These are phyloP conservation scores for Eleusine coracana DNA, from an alignment of 176 grass and related monocot genomes.

Conservation along the genomic window DNA sequence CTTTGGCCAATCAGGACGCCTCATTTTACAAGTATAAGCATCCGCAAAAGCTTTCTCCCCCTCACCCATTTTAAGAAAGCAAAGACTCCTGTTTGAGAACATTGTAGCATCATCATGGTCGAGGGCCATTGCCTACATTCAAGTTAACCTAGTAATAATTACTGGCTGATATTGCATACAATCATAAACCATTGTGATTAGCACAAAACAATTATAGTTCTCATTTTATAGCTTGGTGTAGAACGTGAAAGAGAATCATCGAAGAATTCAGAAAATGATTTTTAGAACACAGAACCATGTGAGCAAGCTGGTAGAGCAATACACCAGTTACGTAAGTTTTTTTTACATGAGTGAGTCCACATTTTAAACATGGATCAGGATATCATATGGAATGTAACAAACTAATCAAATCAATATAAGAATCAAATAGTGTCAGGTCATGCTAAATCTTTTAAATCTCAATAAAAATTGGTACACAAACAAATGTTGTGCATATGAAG, in stretches of 20 bases:
- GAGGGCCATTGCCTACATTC: slow-evolving; percentile 34
- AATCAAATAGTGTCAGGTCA: background rate
- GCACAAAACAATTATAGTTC: background rate
- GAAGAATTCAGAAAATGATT: background rate
- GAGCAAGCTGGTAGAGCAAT: background rate
- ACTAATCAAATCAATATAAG: background rate
- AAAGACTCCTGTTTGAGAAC: slow-evolving; percentile 24
- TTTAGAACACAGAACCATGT: background rate
- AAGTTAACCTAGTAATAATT: background rate
- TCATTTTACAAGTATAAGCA: slow-evolving; percentile 32
- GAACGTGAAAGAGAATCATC: no score
- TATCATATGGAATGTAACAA: no score
- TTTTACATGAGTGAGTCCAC: background rate
- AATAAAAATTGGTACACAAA: background rate
- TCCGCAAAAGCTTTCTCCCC: slow-evolving; percentile 18
- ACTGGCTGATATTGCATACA: background rate
- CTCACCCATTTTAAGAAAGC: slow-evolving; percentile 31
- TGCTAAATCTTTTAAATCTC: background rate
- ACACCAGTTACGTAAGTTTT: background rate
- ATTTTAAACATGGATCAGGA: background rate
- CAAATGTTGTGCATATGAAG: background rate
- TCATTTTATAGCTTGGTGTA: no score
- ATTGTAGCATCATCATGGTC: slow-evolving; percentile 24
- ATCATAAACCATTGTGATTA: background rate
- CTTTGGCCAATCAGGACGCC: slow-evolving; percentile 22